Conservation (phyloP, 208 protist genomes). For the Borovskyia barvae region DNA sequence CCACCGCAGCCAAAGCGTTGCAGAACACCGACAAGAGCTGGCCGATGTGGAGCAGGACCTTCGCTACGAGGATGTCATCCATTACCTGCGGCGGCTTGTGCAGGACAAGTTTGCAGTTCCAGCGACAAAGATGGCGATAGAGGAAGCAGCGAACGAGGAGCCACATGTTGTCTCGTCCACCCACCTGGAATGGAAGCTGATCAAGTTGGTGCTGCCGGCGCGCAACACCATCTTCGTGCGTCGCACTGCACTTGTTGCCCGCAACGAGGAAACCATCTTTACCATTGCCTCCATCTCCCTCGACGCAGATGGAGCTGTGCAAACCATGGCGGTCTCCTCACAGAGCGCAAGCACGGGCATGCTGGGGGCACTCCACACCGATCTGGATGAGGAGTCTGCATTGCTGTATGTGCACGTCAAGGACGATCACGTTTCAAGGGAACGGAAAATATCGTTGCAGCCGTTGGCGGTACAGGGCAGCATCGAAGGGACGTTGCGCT, state of each 20-base stretch:
- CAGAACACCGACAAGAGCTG: slow-evolving; percentile 38
- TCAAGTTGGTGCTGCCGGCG: slow-evolving; percentile 40
- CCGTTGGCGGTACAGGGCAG: slow-evolving; percentile 12
- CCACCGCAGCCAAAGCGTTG: slow-evolving; percentile 44
- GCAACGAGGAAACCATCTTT: slow-evolving; percentile 29
- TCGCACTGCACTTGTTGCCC: slow-evolving; percentile 23
- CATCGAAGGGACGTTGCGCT: slow-evolving; percentile 20
- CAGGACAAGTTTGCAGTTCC: slow-evolving; percentile 36
- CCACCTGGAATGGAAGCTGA: slow-evolving; percentile 41
- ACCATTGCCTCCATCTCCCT: slow-evolving; percentile 30
- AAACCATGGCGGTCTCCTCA: slow-evolving; percentile 10
- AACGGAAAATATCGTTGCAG: slow-evolving; percentile 16
- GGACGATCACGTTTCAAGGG: slow-evolving; percentile 4
- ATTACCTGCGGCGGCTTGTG: slow-evolving; percentile 52
- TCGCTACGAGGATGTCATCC: slow-evolving; percentile 72
- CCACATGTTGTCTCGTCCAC: slow-evolving; percentile 28
- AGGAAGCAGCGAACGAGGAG: slow-evolving; percentile 2
- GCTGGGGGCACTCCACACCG: slow-evolving; percentile 11
- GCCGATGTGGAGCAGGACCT: slow-evolving; percentile 72
- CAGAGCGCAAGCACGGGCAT: slow-evolving; percentile 4
- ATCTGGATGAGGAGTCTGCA: slow-evolving; percentile 8
- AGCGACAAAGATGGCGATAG: not conserved
- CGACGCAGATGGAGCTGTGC: slow-evolving; percentile 16
- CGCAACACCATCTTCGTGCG: slow-evolving; percentile 23
- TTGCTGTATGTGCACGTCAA: slow-evolving; percentile 19